Base-by-base conservation (phyloP, 139 green algal genomes). In the Coccomyxa sp. region DNA sequence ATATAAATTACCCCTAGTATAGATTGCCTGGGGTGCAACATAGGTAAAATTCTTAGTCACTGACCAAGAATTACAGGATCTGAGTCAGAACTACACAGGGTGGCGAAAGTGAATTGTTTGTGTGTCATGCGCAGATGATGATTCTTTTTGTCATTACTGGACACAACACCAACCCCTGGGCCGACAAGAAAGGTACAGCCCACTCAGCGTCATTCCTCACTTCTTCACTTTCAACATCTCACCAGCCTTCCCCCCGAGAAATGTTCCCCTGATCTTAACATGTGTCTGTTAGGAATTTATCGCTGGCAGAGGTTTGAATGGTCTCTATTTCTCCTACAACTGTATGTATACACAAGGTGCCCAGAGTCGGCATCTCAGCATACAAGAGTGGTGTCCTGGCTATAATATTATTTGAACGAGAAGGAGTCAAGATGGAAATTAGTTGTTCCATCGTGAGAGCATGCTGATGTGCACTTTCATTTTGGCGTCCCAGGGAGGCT, bases 131-230 rank as follows among this genome's bases (percentile, higher is more conserved):
- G 71, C 71, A 77, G 71, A 38, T 77, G 14, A 51, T 77, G 27
- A 31, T 77, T 4, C 1, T 77, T 10, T 16, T 77, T 77, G 71
- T 77, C 23, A 32, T 77, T 15, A 77, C 21, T 11, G 71, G 71
- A 25, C 71, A 77, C 71, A 77, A 77, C 71, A 77, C 71, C 27
- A 77, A 77, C 12, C 71, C 71, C 27, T 77, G 71, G 71, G n/a
- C 27, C 27, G 71, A 32, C 21, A 77, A 77, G 71, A 15, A 77
- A 51, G 71, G 71, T 77, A 38, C 21, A n/a, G 14, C 27, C n/a
- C 9, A 10, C 71, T 77, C 71, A 77, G 21, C 71, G 21, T 74
- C 66, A 27, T 9, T 30, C 23, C 66, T 1, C 66, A 13, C 23
- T 23, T 27, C 66, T 30, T 74, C 3, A 3, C 66, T 30, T 10